Conservation (phyloP, 176 grass and related monocot genomes). For the Cenchrus purpureus region DNA sequence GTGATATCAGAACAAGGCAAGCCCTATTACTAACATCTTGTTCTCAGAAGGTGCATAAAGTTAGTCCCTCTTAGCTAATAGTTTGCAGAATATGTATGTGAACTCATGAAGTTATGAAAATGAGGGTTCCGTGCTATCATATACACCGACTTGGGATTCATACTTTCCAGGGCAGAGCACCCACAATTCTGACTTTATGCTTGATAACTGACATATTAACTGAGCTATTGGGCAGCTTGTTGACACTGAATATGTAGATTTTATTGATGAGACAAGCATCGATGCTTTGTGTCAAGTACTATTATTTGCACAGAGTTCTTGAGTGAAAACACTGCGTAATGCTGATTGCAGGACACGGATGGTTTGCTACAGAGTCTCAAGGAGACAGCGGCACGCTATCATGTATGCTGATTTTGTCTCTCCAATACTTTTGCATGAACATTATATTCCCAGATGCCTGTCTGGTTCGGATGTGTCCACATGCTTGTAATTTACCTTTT, state of each 20-base stretch:
- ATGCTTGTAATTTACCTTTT: slow-evolving; percentile 28
- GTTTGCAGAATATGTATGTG: slow-evolving; percentile 1
- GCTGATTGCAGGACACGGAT: slow-evolving; percentile 75
- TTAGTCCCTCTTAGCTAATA: neutral
- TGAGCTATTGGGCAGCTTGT: slow-evolving; percentile 1
- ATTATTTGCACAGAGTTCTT: slow-evolving; percentile 32
- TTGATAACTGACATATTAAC: neutral
- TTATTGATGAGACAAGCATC: slow-evolving; percentile 17
- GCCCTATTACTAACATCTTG: neutral
- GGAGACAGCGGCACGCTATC: slow-evolving; percentile 52
- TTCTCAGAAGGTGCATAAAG: neutral
- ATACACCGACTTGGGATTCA: slow-evolving; percentile 18
- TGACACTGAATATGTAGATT: slow-evolving; percentile 20
- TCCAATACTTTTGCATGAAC: slow-evolving; percentile 1
- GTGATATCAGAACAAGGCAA: neutral
- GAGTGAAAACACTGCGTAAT: slow-evolving; percentile 41
- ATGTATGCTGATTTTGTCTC: slow-evolving; percentile 50
- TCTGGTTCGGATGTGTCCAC: slow-evolving; percentile 18
- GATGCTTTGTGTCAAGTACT: neutral
- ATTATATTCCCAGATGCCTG: slow-evolving; percentile 6
- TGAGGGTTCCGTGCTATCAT: slow-evolving; percentile 11
- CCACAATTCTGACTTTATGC: slow-evolving; percentile 5
- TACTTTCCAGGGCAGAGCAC: neutral
- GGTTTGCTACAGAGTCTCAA: slow-evolving; percentile 73
- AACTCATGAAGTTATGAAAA: neutral